Base-by-base conservation (phyloP, 352 stramenopile species). In the Phytophthora fragariae region DNA sequence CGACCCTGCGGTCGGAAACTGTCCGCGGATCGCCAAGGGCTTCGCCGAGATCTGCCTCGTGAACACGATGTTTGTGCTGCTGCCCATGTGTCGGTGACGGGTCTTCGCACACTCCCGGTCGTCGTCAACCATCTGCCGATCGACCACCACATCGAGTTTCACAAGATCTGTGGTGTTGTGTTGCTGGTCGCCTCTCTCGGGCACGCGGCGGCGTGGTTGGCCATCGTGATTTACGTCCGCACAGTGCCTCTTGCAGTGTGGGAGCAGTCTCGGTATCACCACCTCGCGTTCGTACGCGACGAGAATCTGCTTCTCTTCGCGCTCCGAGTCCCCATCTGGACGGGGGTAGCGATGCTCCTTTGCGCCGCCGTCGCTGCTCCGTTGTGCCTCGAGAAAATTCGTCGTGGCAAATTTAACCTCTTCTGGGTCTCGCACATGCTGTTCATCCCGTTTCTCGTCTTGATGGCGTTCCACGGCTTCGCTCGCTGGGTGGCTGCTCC, bases 121-220 rank as follows among this genome's bases (percentile, higher is more conserved):
- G 74, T 93, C 21, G 76, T 84, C 10, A 77, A 82, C 14, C 67
- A 87, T 29, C 64, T 93, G 6, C 88, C 88, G 4, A 70, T 94
- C 35, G 87, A 92, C 63, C 67, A 87, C 37, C 71, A 91, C 64
- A 87, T 92, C 33, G 81, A 87, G 57, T 94, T 92, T 55, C 85
- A 91, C 75, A 92, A 91, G 72, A 80, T 94, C 72, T 88, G 81
- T n/a, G 87, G 87, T 19, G 65, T 88, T n/a, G 81, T 94, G n/a
- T 71, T 92, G 66, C 62, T 94, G 54, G 57, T 92, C 10, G 83
- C 86, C 6, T 82, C 81, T 2, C 50, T 92, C 15, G 82, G 76
- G 1, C 86, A 93, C 76, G 83, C 82, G 1, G 63, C 61, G 2
- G 81, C 80, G 15, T 91, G 84, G 82, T 35, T 90, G 5, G 73